Evolutionary conservation across 1,284 basidiomycete species (phyloP).

Genomic region (Phellopilus nigrolimitatus): DNA sequence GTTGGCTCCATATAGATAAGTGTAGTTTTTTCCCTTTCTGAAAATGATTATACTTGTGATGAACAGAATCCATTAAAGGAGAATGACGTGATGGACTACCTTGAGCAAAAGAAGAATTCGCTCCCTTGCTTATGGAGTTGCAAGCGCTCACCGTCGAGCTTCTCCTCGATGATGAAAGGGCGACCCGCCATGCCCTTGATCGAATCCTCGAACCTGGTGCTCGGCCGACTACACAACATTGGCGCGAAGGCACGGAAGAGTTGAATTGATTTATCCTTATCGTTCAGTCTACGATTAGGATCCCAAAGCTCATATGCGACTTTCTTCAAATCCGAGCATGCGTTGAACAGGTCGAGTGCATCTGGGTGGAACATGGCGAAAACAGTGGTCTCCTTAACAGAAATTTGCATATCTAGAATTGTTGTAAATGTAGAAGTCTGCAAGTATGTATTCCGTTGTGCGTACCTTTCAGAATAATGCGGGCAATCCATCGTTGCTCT

Average conservation of each 20-base stretch:
- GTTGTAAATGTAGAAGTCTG: too few relatives aligned
- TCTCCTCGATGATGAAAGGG: conserved; percentile 89
- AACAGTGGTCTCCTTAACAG: conserved; percentile 84
- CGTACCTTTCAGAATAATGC: conserved; percentile 88
- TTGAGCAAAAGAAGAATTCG: conserved; percentile 87
- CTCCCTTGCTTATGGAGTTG: conserved; percentile 88
- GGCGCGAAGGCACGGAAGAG: conserved; percentile 84
- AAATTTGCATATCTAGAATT: conserved; percentile 65
- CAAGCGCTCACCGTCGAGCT: conserved; percentile 92
- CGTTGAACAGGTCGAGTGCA: conserved; percentile 87
- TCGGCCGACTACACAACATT: conserved; percentile 88
- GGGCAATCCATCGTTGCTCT: conserved; percentile 89
- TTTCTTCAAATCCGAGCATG: conserved; percentile 90
- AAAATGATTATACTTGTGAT: not conserved
- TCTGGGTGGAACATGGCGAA: conserved; percentile 87
- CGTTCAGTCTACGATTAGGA: conserved; percentile 54
- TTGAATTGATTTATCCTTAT: conserved; percentile 76
- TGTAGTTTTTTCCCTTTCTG: conserved; percentile 93
- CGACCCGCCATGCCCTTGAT: conserved; percentile 75
- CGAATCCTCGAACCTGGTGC: conserved; percentile 71
- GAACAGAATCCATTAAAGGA: conserved; percentile 11
- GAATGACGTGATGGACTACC: conserved; percentile 39
- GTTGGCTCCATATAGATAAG: conserved; percentile 84
- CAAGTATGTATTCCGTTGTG: not conserved
- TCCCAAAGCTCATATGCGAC: conserved; percentile 82